Evolutionary conservation across 148 eudicot genomes (phyloP).

Genomic region (Spergularia bocconei): DNA sequence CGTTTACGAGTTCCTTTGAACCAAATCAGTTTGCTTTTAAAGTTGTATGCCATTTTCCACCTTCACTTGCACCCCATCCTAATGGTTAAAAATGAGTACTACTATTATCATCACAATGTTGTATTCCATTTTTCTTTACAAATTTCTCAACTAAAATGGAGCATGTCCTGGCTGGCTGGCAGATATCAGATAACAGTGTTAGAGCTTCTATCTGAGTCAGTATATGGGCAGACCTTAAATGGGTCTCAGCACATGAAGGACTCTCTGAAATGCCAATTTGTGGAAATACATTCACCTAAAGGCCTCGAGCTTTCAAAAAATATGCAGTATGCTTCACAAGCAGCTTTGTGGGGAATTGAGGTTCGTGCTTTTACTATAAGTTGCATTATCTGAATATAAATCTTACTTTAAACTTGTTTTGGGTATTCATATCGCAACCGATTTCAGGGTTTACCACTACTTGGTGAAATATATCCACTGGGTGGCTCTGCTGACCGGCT

Average conservation of each 20-base stretch:
- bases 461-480: conserved; percentile 98
- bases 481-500: conserved; percentile 99
- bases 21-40: neutral
- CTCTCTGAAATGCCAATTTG: conserved; percentile 43
- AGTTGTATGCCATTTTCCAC: conserved; percentile 5
- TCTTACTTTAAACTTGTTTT: neutral
- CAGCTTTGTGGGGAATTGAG: conserved; percentile 98
- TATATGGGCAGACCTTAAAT: conserved; percentile 36
- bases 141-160: conserved; percentile 5
- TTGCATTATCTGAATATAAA: conserved; percentile 6
- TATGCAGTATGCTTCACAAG: conserved; percentile 88
- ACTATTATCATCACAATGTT: no score
- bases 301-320: conserved; percentile 80
- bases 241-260: conserved; percentile 50
- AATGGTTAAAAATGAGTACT: no score
- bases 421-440: conserved; percentile 25
- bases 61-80: no score
- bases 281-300: conserved; percentile 86
- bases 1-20: neutral
- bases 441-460: conserved; percentile 86
- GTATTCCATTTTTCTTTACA: neutral
- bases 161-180: conserved; percentile 33
- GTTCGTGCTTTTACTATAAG: conserved; percentile 35
- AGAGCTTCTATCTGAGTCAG: conserved; percentile 79
- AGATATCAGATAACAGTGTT: conserved; percentile 76